Conservation (phyloP, 208 protist species). For the Wallacemonas sp. region DNA sequence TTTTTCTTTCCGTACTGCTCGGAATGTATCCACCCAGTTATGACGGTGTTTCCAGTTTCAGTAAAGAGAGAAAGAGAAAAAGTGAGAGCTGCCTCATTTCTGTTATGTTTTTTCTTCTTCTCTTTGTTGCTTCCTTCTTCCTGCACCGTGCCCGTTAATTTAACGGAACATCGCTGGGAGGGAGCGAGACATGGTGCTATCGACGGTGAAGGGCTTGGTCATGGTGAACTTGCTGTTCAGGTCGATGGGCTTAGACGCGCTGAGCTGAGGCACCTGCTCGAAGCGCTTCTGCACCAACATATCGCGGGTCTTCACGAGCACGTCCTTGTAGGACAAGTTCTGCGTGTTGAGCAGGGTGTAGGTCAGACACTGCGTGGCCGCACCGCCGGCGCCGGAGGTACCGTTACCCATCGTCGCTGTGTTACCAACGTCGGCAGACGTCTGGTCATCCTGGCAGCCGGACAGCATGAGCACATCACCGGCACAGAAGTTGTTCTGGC, state of each 20-base stretch:
- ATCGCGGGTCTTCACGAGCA: slow-evolving; percentile 57
- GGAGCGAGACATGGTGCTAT: slow-evolving; percentile 26
- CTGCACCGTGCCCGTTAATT: not conserved
- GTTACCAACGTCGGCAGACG: slow-evolving; percentile 63
- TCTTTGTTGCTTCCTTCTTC: not conserved
- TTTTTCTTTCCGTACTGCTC: too few relatives aligned
- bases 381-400: slow-evolving; percentile 54
- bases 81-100: not conserved
- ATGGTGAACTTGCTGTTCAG: slow-evolving; percentile 52
- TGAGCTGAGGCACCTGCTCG: slow-evolving; percentile 74
- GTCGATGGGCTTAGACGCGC: slow-evolving; percentile 62
- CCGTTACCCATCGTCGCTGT: slow-evolving; percentile 48
- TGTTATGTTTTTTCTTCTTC: slow-evolving; percentile 1
- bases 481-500: slow-evolving; percentile 44
- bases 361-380: slow-evolving; percentile 65
- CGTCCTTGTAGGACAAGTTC: slow-evolving; percentile 45
- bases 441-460: slow-evolving; percentile 65
- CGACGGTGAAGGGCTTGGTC: slow-evolving; percentile 29
- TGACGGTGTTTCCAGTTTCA: too few relatives aligned
- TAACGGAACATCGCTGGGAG: slow-evolving; percentile 21
- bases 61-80: not conserved
- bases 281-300: slow-evolving; percentile 59
- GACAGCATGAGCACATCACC: slow-evolving; percentile 72
- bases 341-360: slow-evolving; percentile 54
- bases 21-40: too few relatives aligned